Base-by-base conservation (phyloP, 306 rosid genomes). In the Aeschynomene evenia region DNA sequence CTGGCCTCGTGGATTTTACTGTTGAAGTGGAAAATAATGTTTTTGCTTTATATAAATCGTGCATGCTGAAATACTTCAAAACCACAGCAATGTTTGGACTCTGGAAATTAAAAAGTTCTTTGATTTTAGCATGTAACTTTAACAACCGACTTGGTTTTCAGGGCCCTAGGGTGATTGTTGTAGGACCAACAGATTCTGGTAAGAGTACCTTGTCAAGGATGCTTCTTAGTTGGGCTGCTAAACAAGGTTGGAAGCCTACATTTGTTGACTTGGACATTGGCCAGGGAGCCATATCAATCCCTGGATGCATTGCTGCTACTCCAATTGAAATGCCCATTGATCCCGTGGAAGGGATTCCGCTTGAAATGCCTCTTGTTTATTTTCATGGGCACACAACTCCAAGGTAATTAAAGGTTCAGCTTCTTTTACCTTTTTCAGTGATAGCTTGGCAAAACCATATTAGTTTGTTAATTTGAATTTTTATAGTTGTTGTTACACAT, bases 211-310 rank as follows among this genome's bases (percentile, higher is more conserved):
- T 88, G 84, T 84, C 91, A 2, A 87, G 88, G 89, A 94, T 91
- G 96, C 95, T 94, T 80, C 91, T 94, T 72, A 94, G 99, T 74
- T 94, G 97, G 99, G 97, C 99, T 23, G 97, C 96, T 68, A 94
- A 89, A 50, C 95, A 87, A 74, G 96, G 96, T 23, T 91, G 96
- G 95, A 94, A 91, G 50, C 99, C 99, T 68, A 87, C 97, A 24
- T 94, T 79, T 63, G 95, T 94, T 24, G 97, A 94, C 77, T 85
- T 94, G 86, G 99, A 94, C 81, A 87, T 94, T 65, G 97, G 99
- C 28, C 99, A 94, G 75, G 99, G 99, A 52, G 88, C 99, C 50
- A 91, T 94, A 75, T 88, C 97, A 49, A 68, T 78, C 73, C 99
- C 99, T 4, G 99, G 96, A 67, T 85, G 92, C 83, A 88, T 91